Evolutionary conservation across 139 green algal genomes (phyloP).

Genomic region (Tetraselmis chui): DNA sequence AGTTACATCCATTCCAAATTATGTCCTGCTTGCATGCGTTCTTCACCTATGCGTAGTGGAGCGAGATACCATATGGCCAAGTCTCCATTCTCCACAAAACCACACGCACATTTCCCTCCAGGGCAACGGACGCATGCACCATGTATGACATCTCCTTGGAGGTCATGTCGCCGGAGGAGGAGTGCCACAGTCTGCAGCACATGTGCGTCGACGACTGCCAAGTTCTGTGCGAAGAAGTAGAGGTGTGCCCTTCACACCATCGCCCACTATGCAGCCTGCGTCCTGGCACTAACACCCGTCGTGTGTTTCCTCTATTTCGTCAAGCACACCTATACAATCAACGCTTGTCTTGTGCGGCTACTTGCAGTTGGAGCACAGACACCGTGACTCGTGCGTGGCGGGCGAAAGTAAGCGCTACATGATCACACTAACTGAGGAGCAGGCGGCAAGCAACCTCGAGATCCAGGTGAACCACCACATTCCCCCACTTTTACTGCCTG

Average conservation of each 20-base stretch:
- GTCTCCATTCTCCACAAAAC: not conserved
- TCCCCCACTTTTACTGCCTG: too few relatives aligned
- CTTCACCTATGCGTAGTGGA: too few relatives aligned
- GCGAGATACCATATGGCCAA: too few relatives aligned
- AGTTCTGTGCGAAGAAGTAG: not conserved
- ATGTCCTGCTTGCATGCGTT: too few relatives aligned
- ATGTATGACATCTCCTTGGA: not conserved
- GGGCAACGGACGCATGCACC: not conserved
- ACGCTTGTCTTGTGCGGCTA: not conserved
- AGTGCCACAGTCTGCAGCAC: not conserved
- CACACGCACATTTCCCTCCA: not conserved
- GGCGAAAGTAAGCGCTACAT: conserved; percentile 3
- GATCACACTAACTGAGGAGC: not conserved
- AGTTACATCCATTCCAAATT: too few relatives aligned
- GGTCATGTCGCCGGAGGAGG: not conserved
- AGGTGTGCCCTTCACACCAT: not conserved
- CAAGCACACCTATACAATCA: too few relatives aligned
- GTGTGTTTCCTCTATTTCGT: too few relatives aligned
- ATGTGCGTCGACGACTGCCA: conserved; percentile 1
- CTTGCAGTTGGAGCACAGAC: not conserved
- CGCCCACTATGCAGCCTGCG: too few relatives aligned
- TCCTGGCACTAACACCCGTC: too few relatives aligned
- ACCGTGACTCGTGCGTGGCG: not conserved
- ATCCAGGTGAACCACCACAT: not conserved
- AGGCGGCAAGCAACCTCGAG: not conserved